These are phyloP conservation scores for Solanum commersonii DNA, from an alignment of 257 asterid genomes.

Conservation along the genomic window DNA sequence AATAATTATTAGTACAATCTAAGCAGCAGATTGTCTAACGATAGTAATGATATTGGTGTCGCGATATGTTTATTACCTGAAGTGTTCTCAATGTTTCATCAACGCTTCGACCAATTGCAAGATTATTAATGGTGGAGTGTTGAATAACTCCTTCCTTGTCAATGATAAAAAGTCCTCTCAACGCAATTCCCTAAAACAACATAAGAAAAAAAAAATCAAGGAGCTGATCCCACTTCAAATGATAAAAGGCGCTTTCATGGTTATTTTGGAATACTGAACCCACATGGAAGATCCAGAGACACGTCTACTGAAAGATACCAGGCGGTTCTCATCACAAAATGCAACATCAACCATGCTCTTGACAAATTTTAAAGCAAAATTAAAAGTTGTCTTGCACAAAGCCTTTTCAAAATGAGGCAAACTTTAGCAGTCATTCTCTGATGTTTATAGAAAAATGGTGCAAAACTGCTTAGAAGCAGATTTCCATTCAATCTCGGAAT, in stretches of 20 bases:
- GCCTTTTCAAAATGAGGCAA: neutral
- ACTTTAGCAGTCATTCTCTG: neutral
- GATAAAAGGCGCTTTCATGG: neutral
- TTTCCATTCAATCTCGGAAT: neutral
- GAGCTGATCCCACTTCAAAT: neutral
- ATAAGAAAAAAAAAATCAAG: neutral
- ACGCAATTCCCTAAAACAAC: slow-evolving; percentile 67
- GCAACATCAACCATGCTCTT: neutral
- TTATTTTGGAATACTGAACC: neutral
- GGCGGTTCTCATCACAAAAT: neutral
- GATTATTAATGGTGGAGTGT: slow-evolving; percentile 92
- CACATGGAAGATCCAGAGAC: neutral
- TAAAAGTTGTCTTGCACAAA: neutral
- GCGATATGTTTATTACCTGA: slow-evolving; percentile 40
- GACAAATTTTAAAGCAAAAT: neutral
- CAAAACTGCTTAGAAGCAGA: neutral
- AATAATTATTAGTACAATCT: neutral
- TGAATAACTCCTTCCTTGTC: slow-evolving; percentile 96
- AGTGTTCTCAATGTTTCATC: slow-evolving; percentile 93
- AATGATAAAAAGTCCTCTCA: slow-evolving; percentile 90
- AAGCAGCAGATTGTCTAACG: neutral
- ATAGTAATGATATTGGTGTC: neutral
- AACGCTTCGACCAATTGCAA: slow-evolving; percentile 87
- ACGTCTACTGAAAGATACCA: neutral
- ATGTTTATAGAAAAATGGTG: neutral